These are phyloP conservation scores for Apophysomyces variabilis DNA, from an alignment of 371 early-diverging fungal genomes.

Conservation along the genomic window DNA sequence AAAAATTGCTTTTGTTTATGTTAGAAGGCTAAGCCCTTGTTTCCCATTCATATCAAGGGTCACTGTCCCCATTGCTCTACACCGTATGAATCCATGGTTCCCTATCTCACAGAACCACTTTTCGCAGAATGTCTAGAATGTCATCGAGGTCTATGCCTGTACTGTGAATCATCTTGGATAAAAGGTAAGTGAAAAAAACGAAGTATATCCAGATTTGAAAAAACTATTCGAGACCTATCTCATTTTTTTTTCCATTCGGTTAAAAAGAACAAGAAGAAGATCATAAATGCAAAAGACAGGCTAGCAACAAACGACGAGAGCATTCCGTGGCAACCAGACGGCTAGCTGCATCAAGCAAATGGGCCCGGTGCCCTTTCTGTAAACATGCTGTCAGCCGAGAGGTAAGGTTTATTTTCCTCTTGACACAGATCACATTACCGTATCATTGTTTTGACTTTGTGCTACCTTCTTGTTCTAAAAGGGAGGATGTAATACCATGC, in stretches of 20 bases:
- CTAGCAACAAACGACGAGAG: not conserved
- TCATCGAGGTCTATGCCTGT: slow-evolving; percentile 13
- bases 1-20: not conserved
- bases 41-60: not conserved
- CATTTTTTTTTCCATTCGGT: too few relatives aligned
- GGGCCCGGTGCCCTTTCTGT: not conserved
- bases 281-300: too few relatives aligned
- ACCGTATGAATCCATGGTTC: not conserved
- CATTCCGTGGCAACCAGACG: slow-evolving; percentile 7
- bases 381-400: not conserved
- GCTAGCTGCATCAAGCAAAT: not conserved
- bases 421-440: too few relatives aligned
- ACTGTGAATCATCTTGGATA: slow-evolving; percentile 11
- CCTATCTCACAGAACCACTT: not conserved
- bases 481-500: not conserved
- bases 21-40: too few relatives aligned
- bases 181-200: not conserved
- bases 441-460: too few relatives aligned
- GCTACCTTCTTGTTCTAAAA: too few relatives aligned
- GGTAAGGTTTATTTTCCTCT: not conserved
- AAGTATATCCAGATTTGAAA: too few relatives aligned
- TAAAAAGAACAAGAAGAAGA: too few relatives aligned
- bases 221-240: too few relatives aligned
- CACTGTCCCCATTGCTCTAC: not conserved
- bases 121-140: slow-evolving; percentile 15